phyloP scores from a whole-genome alignment of 2,329 filamentous ascomycete species.

The Talaromyces sp. region DNA sequence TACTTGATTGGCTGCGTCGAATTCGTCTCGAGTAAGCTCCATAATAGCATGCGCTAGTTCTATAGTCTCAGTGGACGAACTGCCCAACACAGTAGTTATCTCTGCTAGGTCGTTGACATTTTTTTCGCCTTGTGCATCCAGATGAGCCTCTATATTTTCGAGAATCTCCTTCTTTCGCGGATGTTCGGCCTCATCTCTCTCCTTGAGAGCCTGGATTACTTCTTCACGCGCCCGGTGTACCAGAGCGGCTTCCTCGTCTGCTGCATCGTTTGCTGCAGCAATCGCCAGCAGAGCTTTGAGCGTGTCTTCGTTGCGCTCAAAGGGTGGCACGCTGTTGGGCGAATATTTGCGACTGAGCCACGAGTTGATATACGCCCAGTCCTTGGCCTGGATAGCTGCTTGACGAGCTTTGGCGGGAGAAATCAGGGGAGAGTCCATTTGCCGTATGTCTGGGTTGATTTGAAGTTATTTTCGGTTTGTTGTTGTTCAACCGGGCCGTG shows the following conservation, averaged over 20 bases:
- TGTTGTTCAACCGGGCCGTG: not conserved
- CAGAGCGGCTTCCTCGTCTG: conserved; percentile 39
- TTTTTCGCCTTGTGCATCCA: conserved; percentile 49
- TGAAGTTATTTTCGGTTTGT: not conserved
- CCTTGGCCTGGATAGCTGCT: conserved; percentile 75
- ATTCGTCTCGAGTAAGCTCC: conserved; percentile 50
- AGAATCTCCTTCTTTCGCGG: conserved; percentile 42
- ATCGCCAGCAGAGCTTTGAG: conserved; percentile 69
- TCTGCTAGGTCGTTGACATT: conserved; percentile 56
- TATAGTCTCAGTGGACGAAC: conserved; percentile 45
- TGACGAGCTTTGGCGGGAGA: conserved; percentile 64
- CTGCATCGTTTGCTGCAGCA: conserved; percentile 69
- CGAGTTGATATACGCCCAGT: conserved; percentile 82
- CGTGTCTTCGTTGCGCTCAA: conserved; percentile 84
- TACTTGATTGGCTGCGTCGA: conserved; percentile 52
- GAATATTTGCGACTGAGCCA: conserved; percentile 73
- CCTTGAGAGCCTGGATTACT: conserved; percentile 26
- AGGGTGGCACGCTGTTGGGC: conserved; percentile 59
- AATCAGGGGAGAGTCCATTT: conserved; percentile 43
- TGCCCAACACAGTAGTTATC: conserved; percentile 47
- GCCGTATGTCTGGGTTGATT: not conserved
- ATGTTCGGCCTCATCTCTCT: conserved; percentile 23
- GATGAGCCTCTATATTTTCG: conserved; percentile 48
- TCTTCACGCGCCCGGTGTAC: conserved; percentile 34
- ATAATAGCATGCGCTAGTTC: conserved; percentile 51